phyloP scores from a whole-genome alignment of 192 early-diverging fungal genomes.

The Entomortierella chlamydospora region DNA sequence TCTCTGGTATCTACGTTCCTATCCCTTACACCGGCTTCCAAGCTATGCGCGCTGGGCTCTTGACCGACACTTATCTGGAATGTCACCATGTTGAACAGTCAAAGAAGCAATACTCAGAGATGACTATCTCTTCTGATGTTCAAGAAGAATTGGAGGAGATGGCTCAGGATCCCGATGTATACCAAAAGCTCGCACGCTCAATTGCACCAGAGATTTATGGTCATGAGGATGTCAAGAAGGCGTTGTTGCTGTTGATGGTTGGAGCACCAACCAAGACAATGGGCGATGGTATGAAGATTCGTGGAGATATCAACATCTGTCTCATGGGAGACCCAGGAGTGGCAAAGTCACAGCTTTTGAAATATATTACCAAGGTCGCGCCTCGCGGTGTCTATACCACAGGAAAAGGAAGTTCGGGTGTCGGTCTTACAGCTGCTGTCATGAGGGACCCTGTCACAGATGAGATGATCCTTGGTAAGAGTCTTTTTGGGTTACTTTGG shows the following conservation, averaged over 20 bases:
- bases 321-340: slow-evolving; percentile 99
- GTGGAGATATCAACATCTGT: slow-evolving; percentile 97
- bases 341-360: slow-evolving; percentile 97
- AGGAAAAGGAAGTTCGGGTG: slow-evolving; percentile 93
- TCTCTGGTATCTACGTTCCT: slow-evolving; percentile 91
- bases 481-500: too few relatives aligned
- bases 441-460: slow-evolving; percentile 93
- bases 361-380: slow-evolving; percentile 93
- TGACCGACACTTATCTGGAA: slow-evolving; percentile 96
- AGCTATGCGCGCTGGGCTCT: slow-evolving; percentile 87
- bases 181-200: slow-evolving; percentile 76
- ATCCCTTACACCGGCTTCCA: slow-evolving; percentile 94
- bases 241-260: slow-evolving; percentile 87
- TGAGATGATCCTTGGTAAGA: slow-evolving; percentile 88
- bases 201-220: slow-evolving; percentile 95
- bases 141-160: slow-evolving; percentile 69
- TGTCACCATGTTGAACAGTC: slow-evolving; percentile 86
- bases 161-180: slow-evolving; percentile 75
- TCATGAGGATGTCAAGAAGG: slow-evolving; percentile 93
- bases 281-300: slow-evolving; percentile 94
- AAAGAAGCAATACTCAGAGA: slow-evolving; percentile 93
- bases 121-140: slow-evolving; percentile 70
- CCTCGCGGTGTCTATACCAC: slow-evolving; percentile 98
- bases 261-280: slow-evolving; percentile 84
- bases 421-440: slow-evolving; percentile 95